Conservation (phyloP, 176 grass and related monocot genomes). For the Cenchrus fungigraminus region DNA sequence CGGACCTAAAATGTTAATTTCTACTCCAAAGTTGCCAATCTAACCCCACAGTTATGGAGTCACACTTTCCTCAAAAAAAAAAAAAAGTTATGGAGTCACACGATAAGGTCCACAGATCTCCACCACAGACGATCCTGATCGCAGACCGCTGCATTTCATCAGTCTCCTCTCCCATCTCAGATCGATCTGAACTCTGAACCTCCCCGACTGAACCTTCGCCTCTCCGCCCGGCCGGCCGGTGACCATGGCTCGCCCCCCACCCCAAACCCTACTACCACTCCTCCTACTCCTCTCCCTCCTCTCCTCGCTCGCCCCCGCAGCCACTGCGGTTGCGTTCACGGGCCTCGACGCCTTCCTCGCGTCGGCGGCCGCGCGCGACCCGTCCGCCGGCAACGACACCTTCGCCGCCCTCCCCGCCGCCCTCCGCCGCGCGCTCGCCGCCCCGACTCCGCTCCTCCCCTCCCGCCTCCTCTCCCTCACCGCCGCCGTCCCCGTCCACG, state of each 20-base stretch:
- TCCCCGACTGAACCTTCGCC: not conserved
- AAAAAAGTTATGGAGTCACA: not conserved
- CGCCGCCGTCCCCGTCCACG: conserved; percentile 56
- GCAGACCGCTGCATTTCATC: not conserved
- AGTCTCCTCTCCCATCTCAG: conserved; percentile 22
- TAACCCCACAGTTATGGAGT: not conserved
- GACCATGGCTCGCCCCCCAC: conserved; percentile 4
- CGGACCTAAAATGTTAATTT: too few species aligned
- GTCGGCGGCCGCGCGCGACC: conserved; percentile 46
- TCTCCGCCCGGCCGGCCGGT: conserved; percentile 1
- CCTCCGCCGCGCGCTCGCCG: conserved; percentile 49
- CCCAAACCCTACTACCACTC: conserved; percentile 21
- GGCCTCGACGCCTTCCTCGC: conserved; percentile 71
- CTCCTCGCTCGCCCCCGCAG: conserved; percentile 16
- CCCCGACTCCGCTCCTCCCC: conserved; percentile 29
- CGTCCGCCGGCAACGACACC: conserved; percentile 59
- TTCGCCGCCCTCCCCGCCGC: conserved; percentile 47
- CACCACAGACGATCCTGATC: conserved; percentile 14
- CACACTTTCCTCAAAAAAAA: not conserved
- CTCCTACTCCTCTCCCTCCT: conserved; percentile 22
- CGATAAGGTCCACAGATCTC: not conserved
- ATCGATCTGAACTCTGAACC: conserved; percentile 31
- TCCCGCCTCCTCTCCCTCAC: conserved; percentile 57
- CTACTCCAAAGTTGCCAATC: too few species aligned
- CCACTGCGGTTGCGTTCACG: conserved; percentile 9